Conservation (phyloP, 345 rosid species). For the Erodium maritimum region DNA sequence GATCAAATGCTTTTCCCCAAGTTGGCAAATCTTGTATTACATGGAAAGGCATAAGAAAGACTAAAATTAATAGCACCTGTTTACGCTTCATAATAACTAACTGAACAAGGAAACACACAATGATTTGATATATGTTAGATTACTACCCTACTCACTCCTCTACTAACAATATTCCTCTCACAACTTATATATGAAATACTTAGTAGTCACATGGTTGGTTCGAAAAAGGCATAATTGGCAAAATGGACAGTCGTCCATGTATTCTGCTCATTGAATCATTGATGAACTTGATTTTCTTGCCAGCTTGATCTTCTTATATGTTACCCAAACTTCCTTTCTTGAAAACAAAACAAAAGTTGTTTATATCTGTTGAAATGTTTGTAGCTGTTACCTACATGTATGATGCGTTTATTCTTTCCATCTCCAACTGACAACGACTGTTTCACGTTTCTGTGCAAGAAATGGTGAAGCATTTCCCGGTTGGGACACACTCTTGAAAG, state of each 20-base stretch:
- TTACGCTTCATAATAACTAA: too few relatives aligned
- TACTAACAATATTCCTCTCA: slow-evolving; percentile 9
- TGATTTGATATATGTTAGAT: too few relatives aligned
- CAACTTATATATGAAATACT: slow-evolving; percentile 85
- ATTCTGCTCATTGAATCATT: slow-evolving; percentile 83
- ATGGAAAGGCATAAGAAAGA: too few relatives aligned
- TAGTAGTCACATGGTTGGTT: slow-evolving; percentile 74
- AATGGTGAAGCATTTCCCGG: slow-evolving; percentile 85
- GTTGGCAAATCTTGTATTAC: too few relatives aligned
- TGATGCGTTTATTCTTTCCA: too few relatives aligned
- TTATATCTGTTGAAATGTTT: neutral
- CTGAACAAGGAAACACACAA: too few relatives aligned
- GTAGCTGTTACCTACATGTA: too few relatives aligned
- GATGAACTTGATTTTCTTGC: slow-evolving; percentile 96
- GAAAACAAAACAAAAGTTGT: too few relatives aligned
- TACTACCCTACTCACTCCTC: neutral
- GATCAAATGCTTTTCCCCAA: too few relatives aligned
- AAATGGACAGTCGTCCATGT: slow-evolving; percentile 60
- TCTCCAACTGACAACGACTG: slow-evolving; percentile 52
- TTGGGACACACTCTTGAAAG: slow-evolving; percentile 72
- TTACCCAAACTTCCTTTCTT: too few relatives aligned
- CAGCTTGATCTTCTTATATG: too few relatives aligned
- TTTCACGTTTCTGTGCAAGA: slow-evolving; percentile 56
- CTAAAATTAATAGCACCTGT: too few relatives aligned
- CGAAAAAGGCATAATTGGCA: slow-evolving; percentile 80